Conservation (phyloP, 2,329 filamentous ascomycete genomes). For the Metarhizium rileyi region DNA sequence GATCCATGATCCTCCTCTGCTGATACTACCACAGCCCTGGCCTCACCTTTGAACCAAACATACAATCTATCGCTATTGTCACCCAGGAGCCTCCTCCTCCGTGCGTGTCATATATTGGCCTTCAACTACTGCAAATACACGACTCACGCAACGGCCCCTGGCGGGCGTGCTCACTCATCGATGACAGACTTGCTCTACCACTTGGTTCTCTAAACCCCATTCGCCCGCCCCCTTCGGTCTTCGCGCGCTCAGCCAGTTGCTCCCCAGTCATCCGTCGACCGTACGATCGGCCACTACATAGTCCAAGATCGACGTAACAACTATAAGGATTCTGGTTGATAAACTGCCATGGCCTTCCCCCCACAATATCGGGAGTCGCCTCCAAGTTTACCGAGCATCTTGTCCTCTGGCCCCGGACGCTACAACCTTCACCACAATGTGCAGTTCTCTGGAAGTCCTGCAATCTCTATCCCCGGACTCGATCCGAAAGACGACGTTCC, state of each 20-base stretch:
- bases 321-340: background rate
- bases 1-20: background rate
- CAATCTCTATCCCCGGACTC: constrained; percentile 34
- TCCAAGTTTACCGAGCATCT: constrained; percentile 27
- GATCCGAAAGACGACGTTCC: constrained; percentile 24
- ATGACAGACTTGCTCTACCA: constrained; percentile 1
- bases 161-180: background rate
- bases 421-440: constrained; percentile 22
- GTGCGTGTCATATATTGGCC: constrained; percentile 1
- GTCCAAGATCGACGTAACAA: background rate
- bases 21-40: constrained; percentile 2
- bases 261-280: background rate
- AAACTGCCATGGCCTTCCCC: constrained; percentile 24
- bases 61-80: constrained; percentile 1
- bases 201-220: constrained; percentile 1
- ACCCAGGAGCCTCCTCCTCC: constrained; percentile 3
- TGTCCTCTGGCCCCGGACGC: constrained; percentile 20
- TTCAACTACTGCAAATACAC: background rate
- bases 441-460: constrained; percentile 23
- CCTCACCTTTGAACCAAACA: constrained; percentile 1
- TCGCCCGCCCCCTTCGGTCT: background rate
- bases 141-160: constrained; percentile 3
- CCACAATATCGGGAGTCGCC: constrained; percentile 25
- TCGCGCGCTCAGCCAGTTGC: constrained; percentile 7
- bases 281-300: background rate